These are phyloP conservation scores for Kwoniella pini DNA, from an alignment of 768 basidiomycete species.

Conservation along the genomic window DNA sequence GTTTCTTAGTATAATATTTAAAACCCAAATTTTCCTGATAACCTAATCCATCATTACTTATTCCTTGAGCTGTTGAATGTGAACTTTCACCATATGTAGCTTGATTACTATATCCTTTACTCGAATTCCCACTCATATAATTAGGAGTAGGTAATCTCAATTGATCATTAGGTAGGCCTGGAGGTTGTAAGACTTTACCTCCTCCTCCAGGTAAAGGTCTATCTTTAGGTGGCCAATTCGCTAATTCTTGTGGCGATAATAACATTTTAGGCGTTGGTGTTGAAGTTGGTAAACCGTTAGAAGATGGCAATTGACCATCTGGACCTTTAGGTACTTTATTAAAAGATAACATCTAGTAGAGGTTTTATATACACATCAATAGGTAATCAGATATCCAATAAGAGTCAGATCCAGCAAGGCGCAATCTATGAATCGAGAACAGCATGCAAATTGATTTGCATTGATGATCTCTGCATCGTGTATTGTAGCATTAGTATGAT, in stretches of 20 bases:
- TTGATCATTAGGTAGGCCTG: slow-evolving; percentile 11
- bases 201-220: no score
- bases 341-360: background rate
- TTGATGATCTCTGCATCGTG: no score
- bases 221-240: background rate
- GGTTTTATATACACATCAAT: background rate
- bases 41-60: background rate
- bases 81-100: background rate
- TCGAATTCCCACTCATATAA: background rate
- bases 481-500: no score
- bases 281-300: slow-evolving; percentile 6
- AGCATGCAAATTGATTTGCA: no score
- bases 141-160: slow-evolving; percentile 3
- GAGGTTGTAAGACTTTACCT: background rate
- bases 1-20: slow-evolving; percentile 16
- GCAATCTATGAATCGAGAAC: no score
- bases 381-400: background rate
- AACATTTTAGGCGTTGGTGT: background rate
- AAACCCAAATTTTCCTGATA: background rate
- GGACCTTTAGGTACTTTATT: slow-evolving; percentile 4
- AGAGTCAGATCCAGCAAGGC: no score
- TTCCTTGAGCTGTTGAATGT: background rate
- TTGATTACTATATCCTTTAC: background rate
- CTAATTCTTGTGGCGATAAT: no score
- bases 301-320: background rate